These are phyloP conservation scores for Hypoxylon sp. DNA, from an alignment of 2,329 filamentous ascomycete species.

Conservation along the genomic window DNA sequence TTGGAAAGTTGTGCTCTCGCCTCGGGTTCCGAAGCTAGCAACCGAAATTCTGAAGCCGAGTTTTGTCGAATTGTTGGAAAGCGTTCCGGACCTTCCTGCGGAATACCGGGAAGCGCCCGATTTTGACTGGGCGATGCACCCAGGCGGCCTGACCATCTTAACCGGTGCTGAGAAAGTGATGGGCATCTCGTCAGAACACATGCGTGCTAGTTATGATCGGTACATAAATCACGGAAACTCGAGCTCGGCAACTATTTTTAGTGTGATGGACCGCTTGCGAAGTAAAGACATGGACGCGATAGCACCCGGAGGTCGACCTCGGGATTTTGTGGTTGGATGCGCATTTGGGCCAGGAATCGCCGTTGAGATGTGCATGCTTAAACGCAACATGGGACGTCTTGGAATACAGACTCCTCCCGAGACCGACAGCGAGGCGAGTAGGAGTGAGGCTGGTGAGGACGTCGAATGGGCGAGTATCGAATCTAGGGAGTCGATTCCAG, in stretches of 20 bases:
- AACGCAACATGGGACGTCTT: conserved; percentile 59
- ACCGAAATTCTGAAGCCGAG: conserved; percentile 66
- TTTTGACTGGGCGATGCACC: conserved; percentile 82
- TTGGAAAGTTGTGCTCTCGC: conserved; percentile 77
- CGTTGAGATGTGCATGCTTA: conserved; percentile 78
- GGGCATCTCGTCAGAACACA: conserved; percentile 72
- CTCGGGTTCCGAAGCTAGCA: conserved; percentile 72
- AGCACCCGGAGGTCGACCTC: conserved; percentile 64
- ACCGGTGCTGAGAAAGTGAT: conserved; percentile 73
- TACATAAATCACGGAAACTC: conserved; percentile 79
- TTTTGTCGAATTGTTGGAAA: conserved; percentile 69
- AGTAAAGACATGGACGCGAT: conserved; percentile 72
- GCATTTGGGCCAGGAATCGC: conserved; percentile 79
- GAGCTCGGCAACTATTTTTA: conserved; percentile 78
- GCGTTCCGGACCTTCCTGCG: conserved; percentile 62
- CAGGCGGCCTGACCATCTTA: conserved; percentile 77
- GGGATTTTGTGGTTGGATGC: conserved; percentile 75
- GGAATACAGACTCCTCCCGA: conserved; percentile 67
- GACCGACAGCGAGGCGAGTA: conserved; percentile 66
- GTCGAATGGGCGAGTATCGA: conserved; percentile 52
- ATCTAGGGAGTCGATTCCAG: conserved; percentile 45
- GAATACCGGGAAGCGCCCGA: conserved; percentile 65
- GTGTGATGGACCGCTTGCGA: conserved; percentile 74
- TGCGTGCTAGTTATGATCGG: conserved; percentile 78
- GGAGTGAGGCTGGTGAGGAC: conserved; percentile 60